Conservation (phyloP, 352 stramenopile genomes). For the Globisporangium spiculum region DNA sequence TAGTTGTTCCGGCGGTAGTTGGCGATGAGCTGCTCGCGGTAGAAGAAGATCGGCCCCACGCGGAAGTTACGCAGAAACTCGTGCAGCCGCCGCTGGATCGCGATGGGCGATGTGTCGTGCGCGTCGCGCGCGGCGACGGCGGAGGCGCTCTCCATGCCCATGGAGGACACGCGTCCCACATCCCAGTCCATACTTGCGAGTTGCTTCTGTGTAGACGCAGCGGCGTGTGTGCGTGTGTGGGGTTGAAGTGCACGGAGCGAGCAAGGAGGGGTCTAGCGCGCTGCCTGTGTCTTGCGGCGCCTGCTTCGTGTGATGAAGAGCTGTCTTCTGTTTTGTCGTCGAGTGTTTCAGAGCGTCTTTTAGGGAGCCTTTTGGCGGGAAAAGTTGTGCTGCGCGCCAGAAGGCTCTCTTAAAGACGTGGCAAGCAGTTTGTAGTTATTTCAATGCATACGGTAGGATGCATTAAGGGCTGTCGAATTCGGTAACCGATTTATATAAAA, state of each 20-base stretch:
- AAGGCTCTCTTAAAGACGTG: background rate
- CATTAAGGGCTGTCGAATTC: too few relatives aligned
- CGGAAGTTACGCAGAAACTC: conserved; percentile 89
- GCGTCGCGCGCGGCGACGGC: conserved; percentile 44
- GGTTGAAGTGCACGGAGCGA: background rate
- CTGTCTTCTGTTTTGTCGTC: background rate
- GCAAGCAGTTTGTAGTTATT: too few relatives aligned
- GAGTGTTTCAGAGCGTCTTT: background rate
- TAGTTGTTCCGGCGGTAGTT: conserved; percentile 75
- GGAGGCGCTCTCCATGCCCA: conserved; percentile 74
- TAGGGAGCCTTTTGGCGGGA: background rate
- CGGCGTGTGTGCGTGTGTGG: background rate
- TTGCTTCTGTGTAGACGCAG: background rate
- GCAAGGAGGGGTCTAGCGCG: background rate
- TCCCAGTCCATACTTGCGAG: conserved; percentile 74
- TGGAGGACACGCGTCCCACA: conserved; percentile 67
- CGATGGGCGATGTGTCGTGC: conserved; percentile 48
- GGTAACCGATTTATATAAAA: background rate
- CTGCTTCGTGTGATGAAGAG: background rate
- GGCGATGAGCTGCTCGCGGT: conserved; percentile 87
- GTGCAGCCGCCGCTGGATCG: conserved; percentile 62
- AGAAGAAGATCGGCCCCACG: conserved; percentile 84
- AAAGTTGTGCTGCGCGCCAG: background rate
- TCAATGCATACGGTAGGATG: too few relatives aligned
- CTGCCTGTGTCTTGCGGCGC: too few relatives aligned